These are phyloP conservation scores for Botrytis byssoidea DNA, from an alignment of 2,329 filamentous ascomycete genomes.

Conservation along the genomic window DNA sequence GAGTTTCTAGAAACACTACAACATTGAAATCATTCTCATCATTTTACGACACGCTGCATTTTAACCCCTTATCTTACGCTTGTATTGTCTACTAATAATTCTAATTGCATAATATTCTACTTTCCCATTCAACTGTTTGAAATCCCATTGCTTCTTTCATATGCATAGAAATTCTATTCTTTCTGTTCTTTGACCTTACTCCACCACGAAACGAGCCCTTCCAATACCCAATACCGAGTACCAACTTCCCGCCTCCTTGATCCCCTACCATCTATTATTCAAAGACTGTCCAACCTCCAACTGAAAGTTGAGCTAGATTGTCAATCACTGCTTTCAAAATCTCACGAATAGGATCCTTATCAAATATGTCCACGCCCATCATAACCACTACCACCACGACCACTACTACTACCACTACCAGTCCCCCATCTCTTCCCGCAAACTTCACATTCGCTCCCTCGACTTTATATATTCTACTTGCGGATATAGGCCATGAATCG, in stretches of 20 bases:
- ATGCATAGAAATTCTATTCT: background rate
- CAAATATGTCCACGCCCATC: background rate
- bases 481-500: constrained; percentile 1
- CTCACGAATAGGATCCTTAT: background rate
- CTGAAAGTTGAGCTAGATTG: background rate
- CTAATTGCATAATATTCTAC: background rate
- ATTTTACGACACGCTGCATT: background rate
- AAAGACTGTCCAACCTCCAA: background rate
- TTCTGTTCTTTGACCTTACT: background rate
- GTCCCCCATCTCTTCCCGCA: background rate
- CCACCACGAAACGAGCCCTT: background rate
- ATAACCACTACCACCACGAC: background rate
- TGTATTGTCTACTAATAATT: background rate
- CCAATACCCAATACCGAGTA: background rate
- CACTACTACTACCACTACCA: background rate
- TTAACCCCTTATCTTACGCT: background rate
- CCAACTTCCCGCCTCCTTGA: background rate
- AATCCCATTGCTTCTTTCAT: background rate
- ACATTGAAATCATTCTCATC: background rate
- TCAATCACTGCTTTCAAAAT: background rate
- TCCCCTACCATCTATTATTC: background rate
- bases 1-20: background rate
- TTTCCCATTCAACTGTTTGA: background rate
- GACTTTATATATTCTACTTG: background rate
- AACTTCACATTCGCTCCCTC: background rate